Evolutionary conservation across 2,329 filamentous ascomycete genomes (phyloP), one percentile per base, ranked within the genome.

Genomic region (Fusarium brevicatenulatum): DNA sequence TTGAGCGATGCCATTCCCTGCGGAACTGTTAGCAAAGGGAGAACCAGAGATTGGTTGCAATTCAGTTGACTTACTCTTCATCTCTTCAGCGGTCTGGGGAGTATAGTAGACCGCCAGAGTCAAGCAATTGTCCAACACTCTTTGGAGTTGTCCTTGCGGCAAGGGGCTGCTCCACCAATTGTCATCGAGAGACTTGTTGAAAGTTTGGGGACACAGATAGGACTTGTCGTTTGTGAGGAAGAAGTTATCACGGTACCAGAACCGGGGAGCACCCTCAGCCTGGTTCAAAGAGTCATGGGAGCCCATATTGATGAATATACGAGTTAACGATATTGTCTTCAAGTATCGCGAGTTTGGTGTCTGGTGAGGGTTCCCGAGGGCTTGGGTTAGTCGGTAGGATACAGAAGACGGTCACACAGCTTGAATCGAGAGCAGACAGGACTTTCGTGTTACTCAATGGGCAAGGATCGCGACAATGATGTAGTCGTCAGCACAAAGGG

Each of bases 161-260:
- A 90, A 79, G 7, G 86, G 79, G 49, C 84, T 84, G 28, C 89
- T 86, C 90, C 91, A 92, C 84, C 90, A 91, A 77, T 87, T 80
- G 42, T 91, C 88, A 21, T 78, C 84, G 71, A 91, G 87, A 28
- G 87, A 88, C 10, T 83, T 81, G 75, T 89, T 89, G 73, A 92
- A 82, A 39, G 85, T 85, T 40, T 84, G 79, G 30, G 87, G 81
- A 58, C 90, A 86, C 66, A 92, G 80, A 58, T 89, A 86, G 15
- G 81, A 77, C 36, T 85, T 86, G 76, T 92, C 87, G 42, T 89
- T 91, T 34, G 90, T 92, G 79, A 91, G 83, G 73, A 91, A 81
- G 79, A 89, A 91, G 63, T 85, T 83, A 71, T 86, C 85, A 47
- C 84, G 83, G 72, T 85, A 85, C 88, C 88, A 89, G 68, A 82